Conservation (phyloP, 768 basidiomycete species). For the Leucocoprinus sp. region DNA sequence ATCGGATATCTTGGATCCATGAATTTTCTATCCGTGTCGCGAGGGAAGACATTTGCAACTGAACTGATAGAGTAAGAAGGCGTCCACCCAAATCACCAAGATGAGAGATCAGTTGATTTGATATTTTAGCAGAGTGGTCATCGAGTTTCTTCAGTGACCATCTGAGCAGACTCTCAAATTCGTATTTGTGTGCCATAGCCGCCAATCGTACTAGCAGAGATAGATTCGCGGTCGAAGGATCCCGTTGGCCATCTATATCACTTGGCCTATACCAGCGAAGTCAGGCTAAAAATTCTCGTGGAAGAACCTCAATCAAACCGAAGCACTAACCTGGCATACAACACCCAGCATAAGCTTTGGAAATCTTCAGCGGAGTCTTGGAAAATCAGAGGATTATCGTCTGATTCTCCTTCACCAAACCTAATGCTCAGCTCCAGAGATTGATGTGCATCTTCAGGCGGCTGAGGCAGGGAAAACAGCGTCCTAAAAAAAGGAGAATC, state of each 20-base stretch:
- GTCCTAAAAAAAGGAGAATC: neutral
- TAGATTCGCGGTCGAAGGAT: neutral
- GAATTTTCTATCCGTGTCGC: neutral
- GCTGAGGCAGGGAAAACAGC: neutral
- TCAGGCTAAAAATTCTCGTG: neutral
- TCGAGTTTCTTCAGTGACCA: neutral
- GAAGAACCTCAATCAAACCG: neutral
- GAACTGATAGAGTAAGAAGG: neutral
- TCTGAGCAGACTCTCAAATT: neutral
- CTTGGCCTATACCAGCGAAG: neutral
- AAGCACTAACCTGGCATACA: neutral
- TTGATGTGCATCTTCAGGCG: neutral
- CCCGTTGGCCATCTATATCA: neutral
- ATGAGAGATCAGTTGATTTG: neutral
- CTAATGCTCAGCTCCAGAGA: neutral
- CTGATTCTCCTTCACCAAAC: neutral
- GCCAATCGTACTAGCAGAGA: neutral
- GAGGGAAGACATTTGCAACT: neutral
- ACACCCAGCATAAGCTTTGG: conserved; percentile 1
- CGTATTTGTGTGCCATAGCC: neutral
- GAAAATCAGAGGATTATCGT: neutral
- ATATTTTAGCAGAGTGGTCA: neutral
- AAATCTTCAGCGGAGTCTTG: neutral
- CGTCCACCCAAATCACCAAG: neutral
- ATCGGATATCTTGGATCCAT: neutral